These are phyloP conservation scores for Exophiala dermatitidis DNA, from an alignment of 2,329 filamentous ascomycete species.

Conservation along the genomic window DNA sequence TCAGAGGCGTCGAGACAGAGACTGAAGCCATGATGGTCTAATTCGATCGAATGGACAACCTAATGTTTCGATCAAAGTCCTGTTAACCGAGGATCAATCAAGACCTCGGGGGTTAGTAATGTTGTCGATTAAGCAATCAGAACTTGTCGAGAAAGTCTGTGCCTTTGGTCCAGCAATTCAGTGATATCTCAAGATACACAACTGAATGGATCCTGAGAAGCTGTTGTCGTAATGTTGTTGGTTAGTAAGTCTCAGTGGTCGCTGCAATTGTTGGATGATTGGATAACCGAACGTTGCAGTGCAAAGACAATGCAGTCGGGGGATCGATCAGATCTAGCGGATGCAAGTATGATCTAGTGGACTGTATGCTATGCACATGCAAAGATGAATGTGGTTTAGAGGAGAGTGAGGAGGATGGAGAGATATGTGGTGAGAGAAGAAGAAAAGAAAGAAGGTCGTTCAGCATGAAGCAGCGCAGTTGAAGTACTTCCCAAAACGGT, in stretches of 20 bases:
- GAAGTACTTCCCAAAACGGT: constrained; percentile 3
- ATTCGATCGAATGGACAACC: constrained; percentile 43
- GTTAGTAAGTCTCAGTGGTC: constrained; percentile 30
- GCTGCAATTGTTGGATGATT: constrained; percentile 31
- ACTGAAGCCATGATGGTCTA: constrained; percentile 66
- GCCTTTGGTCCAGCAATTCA: constrained; percentile 30
- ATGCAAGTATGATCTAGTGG: constrained; percentile 33
- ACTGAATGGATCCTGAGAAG: constrained; percentile 35
- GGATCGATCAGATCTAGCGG: constrained; percentile 30
- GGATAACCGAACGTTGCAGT: constrained; percentile 31
- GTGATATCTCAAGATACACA: constrained; percentile 34
- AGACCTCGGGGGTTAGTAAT: constrained; percentile 31
- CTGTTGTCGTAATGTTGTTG: constrained; percentile 21
- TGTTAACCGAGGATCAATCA: constrained; percentile 27
- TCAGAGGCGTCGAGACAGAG: constrained; percentile 80
- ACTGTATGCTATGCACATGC: constrained; percentile 33
- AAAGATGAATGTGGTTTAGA: constrained; percentile 31
- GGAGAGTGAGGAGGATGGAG: constrained; percentile 28
- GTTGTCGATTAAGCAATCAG: constrained; percentile 33
- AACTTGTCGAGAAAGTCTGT: constrained; percentile 29
- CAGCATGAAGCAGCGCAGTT: constrained; percentile 12
- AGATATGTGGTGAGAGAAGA: constrained; percentile 24
- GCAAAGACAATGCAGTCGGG: constrained; percentile 30
- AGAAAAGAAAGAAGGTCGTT: constrained; percentile 23
- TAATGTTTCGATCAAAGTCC: constrained; percentile 42